Conservation (phyloP, 2,329 filamentous ascomycete species). For the Nemania sp. region DNA sequence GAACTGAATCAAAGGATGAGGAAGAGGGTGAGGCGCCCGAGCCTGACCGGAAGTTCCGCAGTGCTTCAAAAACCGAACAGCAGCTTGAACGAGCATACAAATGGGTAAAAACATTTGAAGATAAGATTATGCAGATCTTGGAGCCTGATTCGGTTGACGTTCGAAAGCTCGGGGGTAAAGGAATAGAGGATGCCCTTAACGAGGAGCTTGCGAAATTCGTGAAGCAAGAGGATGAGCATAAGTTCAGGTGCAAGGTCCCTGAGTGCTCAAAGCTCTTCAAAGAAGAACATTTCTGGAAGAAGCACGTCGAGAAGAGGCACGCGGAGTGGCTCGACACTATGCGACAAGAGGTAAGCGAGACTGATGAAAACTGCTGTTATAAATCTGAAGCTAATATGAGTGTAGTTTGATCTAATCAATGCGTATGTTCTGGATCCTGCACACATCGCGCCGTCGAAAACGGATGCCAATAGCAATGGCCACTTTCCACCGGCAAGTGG, state of each 20-base stretch:
- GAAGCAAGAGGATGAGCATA: slow-evolving; percentile 97
- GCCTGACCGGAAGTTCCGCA: slow-evolving; percentile 72
- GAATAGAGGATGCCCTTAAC: slow-evolving; percentile 81
- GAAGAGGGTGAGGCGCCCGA: slow-evolving; percentile 67
- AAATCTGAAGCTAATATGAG: slow-evolving; percentile 40
- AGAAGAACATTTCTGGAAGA: slow-evolving; percentile 94
- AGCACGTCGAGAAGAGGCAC: slow-evolving; percentile 97
- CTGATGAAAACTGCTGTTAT: neutral
- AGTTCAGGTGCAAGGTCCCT: slow-evolving; percentile 94
- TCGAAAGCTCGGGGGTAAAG: slow-evolving; percentile 87
- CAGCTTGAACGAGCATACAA: slow-evolving; percentile 95
- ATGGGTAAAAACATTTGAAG: slow-evolving; percentile 98
- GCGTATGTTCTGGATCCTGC: slow-evolving; percentile 92
- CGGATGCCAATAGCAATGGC: slow-evolving; percentile 92
- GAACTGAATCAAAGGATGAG: slow-evolving; percentile 64
- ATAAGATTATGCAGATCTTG: slow-evolving; percentile 90
- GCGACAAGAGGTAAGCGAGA: slow-evolving; percentile 74
- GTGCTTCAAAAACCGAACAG: slow-evolving; percentile 79
- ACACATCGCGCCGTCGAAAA: slow-evolving; percentile 90
- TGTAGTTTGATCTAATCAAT: slow-evolving; percentile 85
- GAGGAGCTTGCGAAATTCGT: slow-evolving; percentile 87
- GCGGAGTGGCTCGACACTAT: slow-evolving; percentile 81
- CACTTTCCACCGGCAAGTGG: slow-evolving; percentile 85
- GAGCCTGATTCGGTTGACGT: slow-evolving; percentile 88
- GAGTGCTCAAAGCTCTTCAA: slow-evolving; percentile 98